phyloP scores from a whole-genome alignment of 257 asterid genomes.

The Nicotiana otophora region DNA sequence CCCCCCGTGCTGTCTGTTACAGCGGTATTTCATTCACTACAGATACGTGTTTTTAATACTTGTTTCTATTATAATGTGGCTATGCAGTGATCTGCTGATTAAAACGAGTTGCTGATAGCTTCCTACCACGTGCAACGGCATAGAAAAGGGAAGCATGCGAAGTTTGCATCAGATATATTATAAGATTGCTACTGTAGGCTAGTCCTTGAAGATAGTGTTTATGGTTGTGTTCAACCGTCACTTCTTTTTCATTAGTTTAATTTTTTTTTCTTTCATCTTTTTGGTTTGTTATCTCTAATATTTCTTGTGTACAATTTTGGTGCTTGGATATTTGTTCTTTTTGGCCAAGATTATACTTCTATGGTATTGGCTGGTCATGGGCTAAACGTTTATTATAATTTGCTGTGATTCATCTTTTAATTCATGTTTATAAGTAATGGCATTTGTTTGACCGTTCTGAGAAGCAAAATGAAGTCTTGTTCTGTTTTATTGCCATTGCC shows the following conservation, averaged over 20 bases:
- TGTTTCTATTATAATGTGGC: constrained; percentile 4
- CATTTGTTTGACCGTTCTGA: background rate
- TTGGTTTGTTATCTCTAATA: background rate
- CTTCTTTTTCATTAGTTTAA: background rate
- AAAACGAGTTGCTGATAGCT: background rate
- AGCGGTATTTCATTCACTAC: background rate
- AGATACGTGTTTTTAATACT: background rate
- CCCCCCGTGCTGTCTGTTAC: too few species aligned
- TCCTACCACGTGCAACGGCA: background rate
- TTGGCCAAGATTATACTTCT: background rate
- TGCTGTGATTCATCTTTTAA: background rate
- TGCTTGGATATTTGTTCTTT: background rate
- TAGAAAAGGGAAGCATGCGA: background rate
- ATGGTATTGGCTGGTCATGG: too few species aligned
- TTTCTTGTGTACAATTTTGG: background rate
- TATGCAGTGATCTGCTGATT: constrained; percentile 1
- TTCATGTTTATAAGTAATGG: background rate
- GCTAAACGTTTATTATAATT: background rate
- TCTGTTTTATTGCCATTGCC: background rate
- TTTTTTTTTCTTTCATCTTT: background rate
- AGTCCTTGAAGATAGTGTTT: background rate
- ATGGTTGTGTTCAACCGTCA: background rate
- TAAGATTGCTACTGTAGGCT: constrained; percentile 5
- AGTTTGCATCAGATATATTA: background rate
- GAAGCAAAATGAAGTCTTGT: background rate